phyloP scores from a whole-genome alignment of 108 stramenopile genomes.

The Phaeodactylum tricornutum region DNA sequence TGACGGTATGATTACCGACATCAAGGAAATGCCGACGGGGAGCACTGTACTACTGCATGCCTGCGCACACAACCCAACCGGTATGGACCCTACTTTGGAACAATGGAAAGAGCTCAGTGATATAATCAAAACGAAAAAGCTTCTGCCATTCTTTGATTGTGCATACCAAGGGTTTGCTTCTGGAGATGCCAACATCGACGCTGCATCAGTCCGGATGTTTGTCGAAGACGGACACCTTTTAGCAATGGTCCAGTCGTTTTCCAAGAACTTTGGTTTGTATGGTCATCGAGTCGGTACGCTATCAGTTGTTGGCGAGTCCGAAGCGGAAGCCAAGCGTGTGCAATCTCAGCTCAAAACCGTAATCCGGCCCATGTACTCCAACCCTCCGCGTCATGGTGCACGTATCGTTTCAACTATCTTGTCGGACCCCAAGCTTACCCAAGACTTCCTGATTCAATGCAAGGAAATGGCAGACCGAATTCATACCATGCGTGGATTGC shows the following conservation, averaged over 20 bases:
- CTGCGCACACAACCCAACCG: constrained; percentile 15
- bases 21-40: constrained; percentile 75
- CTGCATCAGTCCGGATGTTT: constrained; percentile 90
- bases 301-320: constrained; percentile 74
- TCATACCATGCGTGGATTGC: constrained; percentile 69
- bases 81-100: constrained; percentile 92
- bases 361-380: constrained; percentile 98
- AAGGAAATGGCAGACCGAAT: constrained; percentile 98
- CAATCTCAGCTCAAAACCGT: constrained; percentile 91
- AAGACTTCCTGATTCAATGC: constrained; percentile 87
- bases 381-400: constrained; percentile 96
- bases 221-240: constrained; percentile 93
- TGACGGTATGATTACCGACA: constrained; percentile 79
- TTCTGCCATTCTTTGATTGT: constrained; percentile 95
- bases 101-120: constrained; percentile 94
- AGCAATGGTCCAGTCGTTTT: constrained; percentile 92
- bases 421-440: constrained; percentile 57
- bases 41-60: constrained; percentile 86
- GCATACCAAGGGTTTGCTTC: constrained; percentile 98
- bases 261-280: constrained; percentile 99
- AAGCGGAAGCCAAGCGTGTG: constrained; percentile 90
- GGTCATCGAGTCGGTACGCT: constrained; percentile 95
- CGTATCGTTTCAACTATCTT: constrained; percentile 90
- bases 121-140: constrained; percentile 62
- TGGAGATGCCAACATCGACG: constrained; percentile 91